Base-by-base conservation (phyloP, 371 early-diverging fungal species). In the Nosema muscidifuracis region DNA sequence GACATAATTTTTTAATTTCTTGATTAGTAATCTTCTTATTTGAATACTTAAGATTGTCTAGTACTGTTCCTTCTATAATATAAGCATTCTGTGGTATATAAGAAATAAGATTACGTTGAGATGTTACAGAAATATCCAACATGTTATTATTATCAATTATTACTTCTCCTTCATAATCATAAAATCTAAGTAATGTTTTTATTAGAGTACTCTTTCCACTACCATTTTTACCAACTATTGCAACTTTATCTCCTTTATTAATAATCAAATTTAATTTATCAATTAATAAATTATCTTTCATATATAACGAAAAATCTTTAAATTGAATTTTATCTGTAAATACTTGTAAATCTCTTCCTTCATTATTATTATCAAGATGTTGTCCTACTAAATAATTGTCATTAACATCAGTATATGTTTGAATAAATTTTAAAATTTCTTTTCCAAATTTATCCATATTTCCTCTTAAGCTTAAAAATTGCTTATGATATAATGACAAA, bases 171-270 rank as follows among this genome's bases (percentile, higher is more conserved):
- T 44, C 53, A 63, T 62, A 81, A 18, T 64, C 42, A 33, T 75
- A 51, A 38, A 75, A 64, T 58, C 78, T 65, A 1, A 78, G 70
- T 31, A 93, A 75, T 76, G 92, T 85, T 68, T 77, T 78, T 6
- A 83, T 71, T 31, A 86, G 73, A 3, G 85, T 85, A n/a, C 77
- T 78, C 72, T 89, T 87, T 53, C 87, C 87, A 68, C 89, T 76
- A 30, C 87, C 87, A 72, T 79, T 81, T 26, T 75, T 65, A 0
- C 87, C 87, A 61, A 83, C 74, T 3, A 87, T 69, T 10, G 85
- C 86, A 20, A 87, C 78, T 26, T 83, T 83, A 36, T 81, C 80
- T 1, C 87, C 87, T 53, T 76, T 75, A 6, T 81, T 79, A 20
- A 87, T 74, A 1, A 13, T n/a, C 2, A 62, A 42, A 31, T 40